These are phyloP conservation scores for Saxispiralis lemnorum DNA, from an alignment of 495 filamentous ascomycete species.

Conservation along the genomic window DNA sequence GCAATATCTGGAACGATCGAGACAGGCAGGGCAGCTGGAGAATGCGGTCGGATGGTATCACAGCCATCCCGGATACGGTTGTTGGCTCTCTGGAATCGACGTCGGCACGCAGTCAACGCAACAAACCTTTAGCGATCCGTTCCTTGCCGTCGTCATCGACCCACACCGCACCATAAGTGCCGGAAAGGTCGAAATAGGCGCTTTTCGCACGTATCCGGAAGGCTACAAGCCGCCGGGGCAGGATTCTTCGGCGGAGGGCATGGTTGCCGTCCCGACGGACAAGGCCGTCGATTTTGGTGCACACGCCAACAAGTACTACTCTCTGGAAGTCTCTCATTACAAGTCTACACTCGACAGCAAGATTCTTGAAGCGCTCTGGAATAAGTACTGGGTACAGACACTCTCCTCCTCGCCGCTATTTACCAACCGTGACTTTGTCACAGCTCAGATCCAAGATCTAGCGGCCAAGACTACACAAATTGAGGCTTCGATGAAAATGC, in stretches of 20 bases:
- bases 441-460: conserved; percentile 80
- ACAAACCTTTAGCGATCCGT: conserved; percentile 71
- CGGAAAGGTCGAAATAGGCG: conserved; percentile 92
- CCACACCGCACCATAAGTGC: conserved; percentile 90
- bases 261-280: conserved; percentile 64
- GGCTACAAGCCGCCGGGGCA: conserved; percentile 38
- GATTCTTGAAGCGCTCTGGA: conserved; percentile 81
- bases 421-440: conserved; percentile 82
- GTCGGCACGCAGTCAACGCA: conserved; percentile 72
- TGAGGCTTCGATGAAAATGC: conserved; percentile 18
- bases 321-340: conserved; percentile 79
- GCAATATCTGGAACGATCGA: conserved; percentile 55
- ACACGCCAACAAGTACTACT: conserved; percentile 75
- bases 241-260: conserved; percentile 31
- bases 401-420: conserved; percentile 89
- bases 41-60: conserved; percentile 98
- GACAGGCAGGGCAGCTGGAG: conserved; percentile 58
- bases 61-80: conserved; percentile 92
- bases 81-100: conserved; percentile 94
- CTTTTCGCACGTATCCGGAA: conserved; percentile 80
- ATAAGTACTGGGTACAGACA: conserved; percentile 98
- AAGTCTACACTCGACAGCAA: conserved; percentile 77
- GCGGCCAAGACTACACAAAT: conserved; percentile 45
- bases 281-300: conserved; percentile 96
- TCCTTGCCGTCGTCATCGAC: conserved; percentile 91